Base-by-base conservation (phyloP, 1,284 basidiomycete species). In the Inonotus obliquus region DNA sequence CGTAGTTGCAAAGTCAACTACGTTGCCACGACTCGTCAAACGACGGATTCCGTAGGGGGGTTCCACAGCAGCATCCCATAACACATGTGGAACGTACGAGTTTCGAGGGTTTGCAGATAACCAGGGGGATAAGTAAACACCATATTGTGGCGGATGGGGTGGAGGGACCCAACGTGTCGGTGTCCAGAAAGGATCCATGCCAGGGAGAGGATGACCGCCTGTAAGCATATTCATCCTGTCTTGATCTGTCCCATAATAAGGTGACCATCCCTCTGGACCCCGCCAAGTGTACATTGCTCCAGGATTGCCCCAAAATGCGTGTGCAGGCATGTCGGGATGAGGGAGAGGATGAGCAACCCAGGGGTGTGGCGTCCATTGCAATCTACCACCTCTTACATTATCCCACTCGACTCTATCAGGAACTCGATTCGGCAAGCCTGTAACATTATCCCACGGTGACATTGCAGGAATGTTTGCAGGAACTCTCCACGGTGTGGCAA, bases 361-460 rank as follows among this genome's bases (percentile, higher is more conserved):
- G 3, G 62, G 54, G n/a, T 63, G 58, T 57, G 58, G 58, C 54
- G 58, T 63, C 62, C 62, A 63, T 27, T 54, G 51, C 53, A 63
- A 37, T 13, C 17, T 55, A 4, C 62, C 62, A 27, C 62, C 62
- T 9, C 41, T 4, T 4, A 60, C 58, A 21, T 63, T 38, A 38
- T 57, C 27, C 62, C 62, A 63, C 25, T 39, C 59, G 13, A 60
- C 38, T 32, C 25, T 17, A 35, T 63, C 62, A 4, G 62, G 58
- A 45, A 32, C 35, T 19, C 62, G 54, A 10, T 52, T 21, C 5
- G 57, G 57, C 27, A 60, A 49, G 27, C 37, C 49, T 37, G n/a
- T 10, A 10, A 19, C 49, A 29, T 44, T 6, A 21, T 25, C 21
- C 35, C 19, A 52, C 39, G 47, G 39, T 38, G 25, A 2, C 35